These are phyloP conservation scores for Saccharomyces jurei DNA, from an alignment of 805 yeast species.

Conservation along the genomic window DNA sequence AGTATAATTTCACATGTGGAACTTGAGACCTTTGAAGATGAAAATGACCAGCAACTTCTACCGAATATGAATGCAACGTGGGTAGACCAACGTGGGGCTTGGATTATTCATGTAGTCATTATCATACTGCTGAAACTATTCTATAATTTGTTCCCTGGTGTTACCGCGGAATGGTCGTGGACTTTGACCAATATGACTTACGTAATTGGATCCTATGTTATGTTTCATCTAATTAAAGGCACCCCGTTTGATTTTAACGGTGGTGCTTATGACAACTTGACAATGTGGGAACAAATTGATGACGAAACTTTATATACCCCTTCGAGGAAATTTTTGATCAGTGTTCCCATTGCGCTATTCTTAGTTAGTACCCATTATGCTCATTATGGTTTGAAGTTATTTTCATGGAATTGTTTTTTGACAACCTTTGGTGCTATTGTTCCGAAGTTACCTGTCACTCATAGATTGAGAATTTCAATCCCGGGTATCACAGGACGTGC, in stretches of 20 bases:
- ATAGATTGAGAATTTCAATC: conserved; percentile 61
- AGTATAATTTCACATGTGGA: conserved; percentile 86
- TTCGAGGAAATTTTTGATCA: conserved; percentile 81
- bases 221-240: conserved; percentile 95
- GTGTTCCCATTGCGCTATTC: conserved; percentile 87
- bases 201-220: conserved; percentile 83
- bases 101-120: conserved; percentile 86
- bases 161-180: conserved; percentile 82
- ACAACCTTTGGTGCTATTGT: conserved; percentile 82
- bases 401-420: conserved; percentile 61
- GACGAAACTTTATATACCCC: conserved; percentile 97
- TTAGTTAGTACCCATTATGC: conserved; percentile 85
- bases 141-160: conserved; percentile 73
- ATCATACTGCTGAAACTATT: conserved; percentile 66
- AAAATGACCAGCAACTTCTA: conserved; percentile 79
- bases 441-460: conserved; percentile 82
- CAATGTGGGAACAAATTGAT: conserved; percentile 97
- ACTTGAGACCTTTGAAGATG: conserved; percentile 86
- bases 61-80: conserved; percentile 92
- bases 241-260: conserved; percentile 95
- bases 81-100: conserved; percentile 95
- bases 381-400: conserved; percentile 70
- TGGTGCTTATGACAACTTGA: conserved; percentile 91
- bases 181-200: conserved; percentile 86
- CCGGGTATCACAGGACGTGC: conserved; percentile 39